phyloP scores from a whole-genome alignment of 2,329 filamentous ascomycete species.

The Tolypocladium capitatum region DNA sequence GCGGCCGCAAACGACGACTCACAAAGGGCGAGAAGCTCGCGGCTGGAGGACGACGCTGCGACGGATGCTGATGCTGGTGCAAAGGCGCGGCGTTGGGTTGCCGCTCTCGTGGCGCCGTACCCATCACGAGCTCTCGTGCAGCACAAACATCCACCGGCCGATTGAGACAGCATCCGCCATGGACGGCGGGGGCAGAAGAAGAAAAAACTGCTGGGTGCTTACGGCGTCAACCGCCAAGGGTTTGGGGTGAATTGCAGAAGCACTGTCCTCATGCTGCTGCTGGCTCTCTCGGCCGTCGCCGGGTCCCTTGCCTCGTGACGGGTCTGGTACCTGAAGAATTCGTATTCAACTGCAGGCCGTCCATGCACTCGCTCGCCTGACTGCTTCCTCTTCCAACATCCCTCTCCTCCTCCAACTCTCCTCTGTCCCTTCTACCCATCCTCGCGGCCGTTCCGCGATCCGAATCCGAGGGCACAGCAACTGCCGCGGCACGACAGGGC shows the following conservation, averaged over 20 bases:
- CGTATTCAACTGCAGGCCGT: background rate
- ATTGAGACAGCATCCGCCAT: background rate
- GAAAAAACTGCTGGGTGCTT: background rate
- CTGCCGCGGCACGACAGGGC: background rate
- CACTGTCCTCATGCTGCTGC: background rate
- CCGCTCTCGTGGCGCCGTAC: background rate
- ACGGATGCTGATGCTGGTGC: background rate
- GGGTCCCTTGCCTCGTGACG: background rate
- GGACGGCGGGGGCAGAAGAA: background rate
- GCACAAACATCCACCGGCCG: background rate
- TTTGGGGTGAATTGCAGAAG: background rate
- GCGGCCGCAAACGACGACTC: too few relatives aligned
- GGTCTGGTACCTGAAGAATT: background rate
- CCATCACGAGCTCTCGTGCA: constrained; percentile 3
- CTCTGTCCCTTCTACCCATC: background rate
- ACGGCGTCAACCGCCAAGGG: background rate
- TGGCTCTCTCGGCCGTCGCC: too few relatives aligned
- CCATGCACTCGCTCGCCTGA: background rate
- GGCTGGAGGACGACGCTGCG: too few relatives aligned
- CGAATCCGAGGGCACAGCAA: background rate
- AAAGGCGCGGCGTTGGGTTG: background rate
- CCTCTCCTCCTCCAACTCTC: background rate
- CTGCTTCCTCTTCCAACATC: background rate
- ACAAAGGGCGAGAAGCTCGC: too few relatives aligned
- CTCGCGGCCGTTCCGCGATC: background rate